Conservation (phyloP, 768 basidiomycete species). For the Suillus paluster region DNA sequence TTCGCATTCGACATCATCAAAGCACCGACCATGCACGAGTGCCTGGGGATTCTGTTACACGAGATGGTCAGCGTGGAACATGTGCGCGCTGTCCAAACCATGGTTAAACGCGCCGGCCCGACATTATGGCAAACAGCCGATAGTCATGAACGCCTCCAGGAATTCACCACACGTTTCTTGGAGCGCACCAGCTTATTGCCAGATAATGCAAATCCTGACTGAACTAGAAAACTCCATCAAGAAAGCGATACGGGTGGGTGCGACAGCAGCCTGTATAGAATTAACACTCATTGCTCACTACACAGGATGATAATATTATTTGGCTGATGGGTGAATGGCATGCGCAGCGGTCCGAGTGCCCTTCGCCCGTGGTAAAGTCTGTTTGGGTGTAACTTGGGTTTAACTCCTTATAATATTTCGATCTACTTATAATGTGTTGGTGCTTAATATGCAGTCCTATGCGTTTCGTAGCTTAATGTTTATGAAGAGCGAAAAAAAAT, state of each 20-base stretch:
- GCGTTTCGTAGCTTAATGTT: neutral
- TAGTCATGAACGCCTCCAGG: constrained; percentile 3
- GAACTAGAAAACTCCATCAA: constrained; percentile 7
- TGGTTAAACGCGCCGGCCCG: constrained; percentile 26
- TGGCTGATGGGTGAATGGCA: constrained; percentile 12
- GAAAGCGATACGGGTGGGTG: neutral
- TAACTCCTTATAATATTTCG: neutral
- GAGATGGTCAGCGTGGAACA: constrained; percentile 33
- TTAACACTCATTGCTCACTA: neutral
- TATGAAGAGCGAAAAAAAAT: neutral
- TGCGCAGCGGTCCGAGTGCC: neutral
- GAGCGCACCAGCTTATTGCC: constrained; percentile 7
- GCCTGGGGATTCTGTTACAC: constrained; percentile 25
- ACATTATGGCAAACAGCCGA: constrained; percentile 25
- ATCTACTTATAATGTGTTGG: neutral
- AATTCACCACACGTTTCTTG: constrained; percentile 11
- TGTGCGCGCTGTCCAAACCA: constrained; percentile 24
- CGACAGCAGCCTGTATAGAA: neutral
- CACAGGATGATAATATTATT: constrained; percentile 6
- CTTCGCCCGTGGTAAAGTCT: neutral
- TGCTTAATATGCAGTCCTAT: neutral
- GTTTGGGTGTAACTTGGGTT: constrained; percentile 5
- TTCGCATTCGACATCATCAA: constrained; percentile 24
- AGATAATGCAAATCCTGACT: constrained; percentile 4
- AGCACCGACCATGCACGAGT: constrained; percentile 20